Evolutionary conservation across 1,284 basidiomycete genomes (phyloP).

Genomic region (Boletus smithii): DNA sequence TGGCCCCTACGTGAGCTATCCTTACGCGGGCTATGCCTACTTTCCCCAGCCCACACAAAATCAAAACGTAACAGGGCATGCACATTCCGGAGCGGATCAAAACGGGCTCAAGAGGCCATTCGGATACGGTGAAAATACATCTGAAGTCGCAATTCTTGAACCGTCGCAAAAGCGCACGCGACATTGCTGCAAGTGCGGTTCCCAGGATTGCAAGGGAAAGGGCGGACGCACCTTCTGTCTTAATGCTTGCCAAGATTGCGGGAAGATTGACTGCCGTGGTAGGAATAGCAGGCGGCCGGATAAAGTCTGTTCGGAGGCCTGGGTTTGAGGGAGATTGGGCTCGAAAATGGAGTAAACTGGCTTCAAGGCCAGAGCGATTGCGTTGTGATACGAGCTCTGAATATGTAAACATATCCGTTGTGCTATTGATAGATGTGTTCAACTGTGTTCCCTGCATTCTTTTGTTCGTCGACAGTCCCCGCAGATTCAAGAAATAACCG

Average conservation of each 20-base stretch:
- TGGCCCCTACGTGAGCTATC: conserved; percentile 32
- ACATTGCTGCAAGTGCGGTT: conserved; percentile 69
- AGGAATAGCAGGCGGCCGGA: conserved; percentile 71
- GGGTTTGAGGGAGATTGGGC: conserved; percentile 33
- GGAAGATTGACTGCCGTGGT: conserved; percentile 66
- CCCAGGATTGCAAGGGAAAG: conserved; percentile 73
- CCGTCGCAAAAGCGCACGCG: conserved; percentile 44
- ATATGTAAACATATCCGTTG: conserved; percentile 14
- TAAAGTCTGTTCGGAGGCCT: conserved; percentile 63
- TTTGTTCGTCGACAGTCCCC: not conserved
- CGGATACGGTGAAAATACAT: conserved; percentile 27
- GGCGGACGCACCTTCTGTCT: conserved; percentile 66
- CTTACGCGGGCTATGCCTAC: conserved; percentile 32
- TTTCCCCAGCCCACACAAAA: conserved; percentile 24
- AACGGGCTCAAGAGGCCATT: conserved; percentile 30
- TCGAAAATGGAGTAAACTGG: not conserved
- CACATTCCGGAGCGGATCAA: conserved; percentile 27
- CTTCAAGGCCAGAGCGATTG: not conserved
- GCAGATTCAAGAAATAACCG: not conserved
- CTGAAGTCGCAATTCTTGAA: conserved; percentile 35
- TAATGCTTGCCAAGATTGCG: conserved; percentile 72
- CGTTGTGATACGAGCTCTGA: not conserved
- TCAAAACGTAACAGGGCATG: conserved; percentile 24
- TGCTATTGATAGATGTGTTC: conserved; percentile 10
- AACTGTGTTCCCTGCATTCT: conserved; percentile 7